Conservation (phyloP, 768 basidiomycete genomes). For the Lactifluus echinatus region DNA sequence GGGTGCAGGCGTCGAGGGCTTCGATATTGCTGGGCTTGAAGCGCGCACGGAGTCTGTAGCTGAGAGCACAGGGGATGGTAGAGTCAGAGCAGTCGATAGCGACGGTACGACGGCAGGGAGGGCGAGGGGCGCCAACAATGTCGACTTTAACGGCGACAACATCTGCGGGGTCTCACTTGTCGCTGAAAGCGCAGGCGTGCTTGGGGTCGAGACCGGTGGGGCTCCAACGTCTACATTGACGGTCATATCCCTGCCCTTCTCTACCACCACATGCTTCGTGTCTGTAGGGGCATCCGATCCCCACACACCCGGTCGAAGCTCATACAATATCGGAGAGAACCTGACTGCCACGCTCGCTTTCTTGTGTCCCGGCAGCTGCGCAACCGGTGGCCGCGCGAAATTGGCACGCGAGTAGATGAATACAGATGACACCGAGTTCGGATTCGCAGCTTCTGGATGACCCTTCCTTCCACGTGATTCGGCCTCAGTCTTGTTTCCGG, state of each 20-base stretch:
- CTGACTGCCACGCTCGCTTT: slow-evolving; percentile 90
- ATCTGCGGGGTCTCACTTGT: slow-evolving; percentile 17
- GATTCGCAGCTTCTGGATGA: slow-evolving; percentile 35
- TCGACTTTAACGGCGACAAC: slow-evolving; percentile 19
- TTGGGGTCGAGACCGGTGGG: slow-evolving; percentile 10
- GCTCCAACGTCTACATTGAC: slow-evolving; percentile 45
- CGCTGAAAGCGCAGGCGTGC: slow-evolving; percentile 9
- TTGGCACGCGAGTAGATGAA: slow-evolving; percentile 96
- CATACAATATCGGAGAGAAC: slow-evolving; percentile 90
- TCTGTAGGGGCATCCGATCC: slow-evolving; percentile 31
- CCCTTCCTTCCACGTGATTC: slow-evolving; percentile 47
- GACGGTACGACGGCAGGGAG: slow-evolving; percentile 7
- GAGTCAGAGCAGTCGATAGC: slow-evolving; percentile 7
- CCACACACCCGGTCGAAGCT: slow-evolving; percentile 59
- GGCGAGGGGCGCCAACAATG: slow-evolving; percentile 18
- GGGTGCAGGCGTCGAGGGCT: slow-evolving; percentile 50
- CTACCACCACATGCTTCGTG: slow-evolving; percentile 51
- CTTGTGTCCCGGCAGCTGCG: slow-evolving; percentile 92
- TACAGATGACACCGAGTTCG: slow-evolving; percentile 52
- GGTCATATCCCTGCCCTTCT: slow-evolving; percentile 53
- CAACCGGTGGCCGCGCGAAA: slow-evolving; percentile 86
- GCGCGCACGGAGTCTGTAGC: slow-evolving; percentile 36
- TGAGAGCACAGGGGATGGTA: slow-evolving; percentile 47
- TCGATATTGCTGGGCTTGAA: slow-evolving; percentile 17
- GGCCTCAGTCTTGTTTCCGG: slow-evolving; percentile 31